Evolutionary conservation across 345 rosid species (phyloP).

Genomic region (Gossypioides kirkii): DNA sequence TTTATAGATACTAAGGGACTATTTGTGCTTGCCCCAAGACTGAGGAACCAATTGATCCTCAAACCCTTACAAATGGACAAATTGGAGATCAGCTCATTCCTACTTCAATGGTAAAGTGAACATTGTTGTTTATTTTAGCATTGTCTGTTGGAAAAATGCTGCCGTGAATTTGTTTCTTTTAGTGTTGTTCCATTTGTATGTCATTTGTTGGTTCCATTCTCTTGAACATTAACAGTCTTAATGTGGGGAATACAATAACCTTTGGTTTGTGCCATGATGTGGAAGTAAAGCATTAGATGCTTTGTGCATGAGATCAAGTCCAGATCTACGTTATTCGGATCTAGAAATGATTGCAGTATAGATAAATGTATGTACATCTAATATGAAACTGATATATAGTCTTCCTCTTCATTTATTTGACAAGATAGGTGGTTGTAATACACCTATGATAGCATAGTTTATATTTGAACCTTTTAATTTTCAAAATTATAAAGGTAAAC

Average conservation of each 20-base stretch:
- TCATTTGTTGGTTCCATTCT: background rate
- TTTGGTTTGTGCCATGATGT: no score
- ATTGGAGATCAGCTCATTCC: background rate
- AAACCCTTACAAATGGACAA: background rate
- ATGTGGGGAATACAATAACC: background rate
- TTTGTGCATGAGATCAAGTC: no score
- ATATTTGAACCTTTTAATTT: no score
- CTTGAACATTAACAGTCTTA: background rate
- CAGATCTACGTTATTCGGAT: no score
- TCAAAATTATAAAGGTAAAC: no score
- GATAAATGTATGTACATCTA: no score
- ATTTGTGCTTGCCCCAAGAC: background rate
- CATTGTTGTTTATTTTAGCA: background rate
- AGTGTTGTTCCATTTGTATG: background rate
- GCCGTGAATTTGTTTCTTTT: background rate
- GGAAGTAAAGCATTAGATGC: no score
- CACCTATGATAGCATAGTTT: no score
- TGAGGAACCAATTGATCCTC: constrained; percentile 3
- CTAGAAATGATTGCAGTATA: no score
- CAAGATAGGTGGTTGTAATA: no score
- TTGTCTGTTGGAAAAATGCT: background rate
- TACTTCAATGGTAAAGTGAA: background rate
- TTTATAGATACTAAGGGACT: background rate
- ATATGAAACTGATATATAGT: no score
- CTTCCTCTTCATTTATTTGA: no score